Evolutionary conservation across 768 basidiomycete genomes (phyloP).

Genomic region (Agaricus subrufescens): DNA sequence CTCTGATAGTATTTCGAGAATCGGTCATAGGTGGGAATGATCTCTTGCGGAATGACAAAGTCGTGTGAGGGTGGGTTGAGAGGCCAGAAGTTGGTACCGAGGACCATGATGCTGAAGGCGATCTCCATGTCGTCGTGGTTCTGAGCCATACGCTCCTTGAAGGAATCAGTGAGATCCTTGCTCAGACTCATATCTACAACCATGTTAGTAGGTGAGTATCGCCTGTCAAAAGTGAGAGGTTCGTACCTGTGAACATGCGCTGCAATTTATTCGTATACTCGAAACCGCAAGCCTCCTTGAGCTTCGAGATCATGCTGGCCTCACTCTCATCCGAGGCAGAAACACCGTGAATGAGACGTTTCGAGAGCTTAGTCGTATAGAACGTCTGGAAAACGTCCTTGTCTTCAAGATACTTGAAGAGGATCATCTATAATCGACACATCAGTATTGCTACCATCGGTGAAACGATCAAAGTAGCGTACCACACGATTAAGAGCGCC

Average conservation of each 20-base stretch:
- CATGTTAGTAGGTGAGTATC: neutral
- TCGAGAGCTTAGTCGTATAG: conserved; percentile 94
- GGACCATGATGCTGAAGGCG: conserved; percentile 91
- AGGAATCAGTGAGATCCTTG: conserved; percentile 94
- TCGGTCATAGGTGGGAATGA: conserved; percentile 83
- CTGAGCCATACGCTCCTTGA: conserved; percentile 92
- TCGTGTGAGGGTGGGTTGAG: conserved; percentile 81
- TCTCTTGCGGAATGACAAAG: conserved; percentile 86
- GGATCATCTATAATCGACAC: conserved; percentile 70
- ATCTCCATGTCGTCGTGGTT: conserved; percentile 88
- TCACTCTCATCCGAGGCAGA: conserved; percentile 97
- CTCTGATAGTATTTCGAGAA: conserved; percentile 94
- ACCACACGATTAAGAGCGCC: conserved; percentile 91
- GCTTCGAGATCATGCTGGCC: conserved; percentile 97
- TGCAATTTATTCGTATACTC: conserved; percentile 98
- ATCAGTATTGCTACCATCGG: conserved; percentile 14
- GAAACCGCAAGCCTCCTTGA: conserved; percentile 98
- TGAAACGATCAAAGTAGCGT: conserved; percentile 31
- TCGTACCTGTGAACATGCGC: conserved; percentile 96
- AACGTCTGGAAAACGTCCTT: conserved; percentile 99
- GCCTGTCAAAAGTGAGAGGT: neutral
- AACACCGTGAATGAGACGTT: conserved; percentile 87
- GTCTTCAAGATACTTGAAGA: conserved; percentile 99
- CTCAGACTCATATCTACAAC: conserved; percentile 86
- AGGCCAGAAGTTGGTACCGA: conserved; percentile 98